phyloP scores from a whole-genome alignment of 202 grass and related monocot species.

The Saccharum hybrid region DNA sequence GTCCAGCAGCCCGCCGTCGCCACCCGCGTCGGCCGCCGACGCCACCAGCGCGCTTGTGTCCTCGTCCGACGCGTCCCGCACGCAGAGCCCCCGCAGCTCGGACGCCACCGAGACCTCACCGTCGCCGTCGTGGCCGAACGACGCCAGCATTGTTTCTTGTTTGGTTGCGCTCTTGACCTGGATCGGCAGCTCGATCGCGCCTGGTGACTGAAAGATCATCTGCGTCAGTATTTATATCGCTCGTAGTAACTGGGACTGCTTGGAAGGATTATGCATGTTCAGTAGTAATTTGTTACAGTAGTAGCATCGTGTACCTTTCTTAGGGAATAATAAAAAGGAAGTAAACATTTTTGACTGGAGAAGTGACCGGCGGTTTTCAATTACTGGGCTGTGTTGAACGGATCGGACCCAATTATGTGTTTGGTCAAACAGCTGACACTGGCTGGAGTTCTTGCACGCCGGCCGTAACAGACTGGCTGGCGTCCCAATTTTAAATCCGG shows the following conservation, averaged over 20 bases:
- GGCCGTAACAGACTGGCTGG: not conserved
- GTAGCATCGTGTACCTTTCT: no score
- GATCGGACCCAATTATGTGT: not conserved
- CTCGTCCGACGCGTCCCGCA: constrained; percentile 26
- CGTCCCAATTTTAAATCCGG: not conserved
- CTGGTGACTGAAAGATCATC: not conserved
- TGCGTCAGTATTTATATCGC: not conserved
- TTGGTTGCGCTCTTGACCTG: not conserved
- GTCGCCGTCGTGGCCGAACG: constrained; percentile 23
- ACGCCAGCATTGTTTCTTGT: not conserved
- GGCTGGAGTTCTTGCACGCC: not conserved
- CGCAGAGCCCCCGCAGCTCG: constrained; percentile 16
- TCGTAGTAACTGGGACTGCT: not conserved
- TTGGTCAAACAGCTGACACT: not conserved
- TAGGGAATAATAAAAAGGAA: no score
- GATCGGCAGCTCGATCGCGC: not conserved
- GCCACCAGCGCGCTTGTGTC: constrained; percentile 29
- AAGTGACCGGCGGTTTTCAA: not conserved
- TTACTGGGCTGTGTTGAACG: not conserved
- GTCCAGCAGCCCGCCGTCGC: not conserved
- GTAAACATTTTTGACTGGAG: not conserved
- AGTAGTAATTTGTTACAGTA: not conserved
- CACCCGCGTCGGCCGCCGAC: not conserved
- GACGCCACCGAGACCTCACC: constrained; percentile 10
- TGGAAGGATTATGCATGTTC: not conserved